phyloP scores from a whole-genome alignment of 179 eudicot genomes.

The Nepenthes alata region DNA sequence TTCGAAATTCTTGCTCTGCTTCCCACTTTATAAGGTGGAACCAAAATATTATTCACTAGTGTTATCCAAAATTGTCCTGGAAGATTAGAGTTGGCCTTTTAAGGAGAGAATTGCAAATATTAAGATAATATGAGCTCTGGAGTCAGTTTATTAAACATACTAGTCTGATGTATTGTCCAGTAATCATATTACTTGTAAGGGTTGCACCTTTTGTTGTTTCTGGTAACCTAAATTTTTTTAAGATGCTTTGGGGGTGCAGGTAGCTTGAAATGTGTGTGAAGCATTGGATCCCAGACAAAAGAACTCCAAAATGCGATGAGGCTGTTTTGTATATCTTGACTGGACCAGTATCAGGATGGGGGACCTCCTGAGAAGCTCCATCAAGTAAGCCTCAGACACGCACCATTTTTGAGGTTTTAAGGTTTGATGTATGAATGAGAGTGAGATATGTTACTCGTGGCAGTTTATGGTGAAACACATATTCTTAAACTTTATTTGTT shows the following conservation, averaged over 20 bases:
- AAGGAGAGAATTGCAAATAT: too few relatives aligned
- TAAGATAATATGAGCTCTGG: too few relatives aligned
- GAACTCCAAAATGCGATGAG: constrained; percentile 99
- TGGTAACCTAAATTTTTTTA: too few relatives aligned
- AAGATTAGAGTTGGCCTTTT: too few relatives aligned
- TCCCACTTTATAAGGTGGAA: background rate
- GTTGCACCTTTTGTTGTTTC: too few relatives aligned
- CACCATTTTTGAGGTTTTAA: constrained; percentile 16
- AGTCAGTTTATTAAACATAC: too few relatives aligned
- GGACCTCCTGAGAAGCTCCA: constrained; percentile 99
- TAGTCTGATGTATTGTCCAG: too few relatives aligned
- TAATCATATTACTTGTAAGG: too few relatives aligned
- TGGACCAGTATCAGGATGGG: constrained; percentile 99
- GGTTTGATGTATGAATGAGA: background rate
- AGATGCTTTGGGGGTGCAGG: constrained; percentile 10
- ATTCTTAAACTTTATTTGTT: background rate
- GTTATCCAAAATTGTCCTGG: too few relatives aligned
- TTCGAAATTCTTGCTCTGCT: background rate
- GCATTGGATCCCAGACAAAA: constrained; percentile 92
- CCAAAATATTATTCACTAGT: background rate
- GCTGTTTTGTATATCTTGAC: constrained; percentile 52
- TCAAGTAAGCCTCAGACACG: constrained; percentile 76
- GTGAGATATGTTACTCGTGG: background rate
- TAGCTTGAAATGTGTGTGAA: constrained; percentile 49
- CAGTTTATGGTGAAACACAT: background rate